A percentile compares a stretch with the other conserved stretches of the same genome.
Conservation (phyloP, 345 rosid species). For the Erucastrum elatum region DNA sequence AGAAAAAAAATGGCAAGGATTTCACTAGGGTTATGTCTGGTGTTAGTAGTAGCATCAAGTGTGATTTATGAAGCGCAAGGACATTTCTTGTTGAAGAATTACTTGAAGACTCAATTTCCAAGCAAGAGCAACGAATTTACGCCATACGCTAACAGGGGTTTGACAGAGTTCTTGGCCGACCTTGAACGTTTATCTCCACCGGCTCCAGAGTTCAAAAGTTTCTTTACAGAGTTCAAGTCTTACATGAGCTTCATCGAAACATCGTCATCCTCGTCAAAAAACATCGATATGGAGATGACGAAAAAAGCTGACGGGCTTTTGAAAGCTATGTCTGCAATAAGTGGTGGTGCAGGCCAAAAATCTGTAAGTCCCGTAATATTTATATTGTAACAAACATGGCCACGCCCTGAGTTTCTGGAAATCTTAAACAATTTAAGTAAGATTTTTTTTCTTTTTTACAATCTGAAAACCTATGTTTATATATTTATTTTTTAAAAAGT, state of each 20-base stretch:
- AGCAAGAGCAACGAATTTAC: constrained; percentile 14
- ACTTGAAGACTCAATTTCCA: constrained; percentile 16
- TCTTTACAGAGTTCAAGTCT: constrained; percentile 27
- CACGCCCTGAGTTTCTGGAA: neutral
- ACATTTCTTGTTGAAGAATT: constrained; percentile 11
- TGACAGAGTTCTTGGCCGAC: neutral
- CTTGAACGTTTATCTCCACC: constrained; percentile 9
- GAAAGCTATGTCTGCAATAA: constrained; percentile 22
- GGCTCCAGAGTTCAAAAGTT: constrained; percentile 22
- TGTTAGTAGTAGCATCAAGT: constrained; percentile 31
- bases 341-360: constrained; percentile 5
- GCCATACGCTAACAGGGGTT: constrained; percentile 25
- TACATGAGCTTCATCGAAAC: constrained; percentile 21
- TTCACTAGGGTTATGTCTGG: constrained; percentile 26
- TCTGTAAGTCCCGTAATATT: constrained; percentile 21
- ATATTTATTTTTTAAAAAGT: too few relatives aligned
- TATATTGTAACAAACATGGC: neutral
- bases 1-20: constrained; percentile 34
- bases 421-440: neutral
- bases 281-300: neutral
- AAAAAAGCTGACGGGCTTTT: constrained; percentile 8
- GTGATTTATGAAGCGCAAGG: constrained; percentile 39
- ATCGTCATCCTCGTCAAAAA: neutral
- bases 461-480: neutral
- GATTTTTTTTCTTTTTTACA: neutral